Percentiles rank a stretch among this genome's conserved stretches.
Evolutionary conservation across 2,329 filamentous ascomycete species (phyloP).

Genomic region (Alternaria infectoria): DNA sequence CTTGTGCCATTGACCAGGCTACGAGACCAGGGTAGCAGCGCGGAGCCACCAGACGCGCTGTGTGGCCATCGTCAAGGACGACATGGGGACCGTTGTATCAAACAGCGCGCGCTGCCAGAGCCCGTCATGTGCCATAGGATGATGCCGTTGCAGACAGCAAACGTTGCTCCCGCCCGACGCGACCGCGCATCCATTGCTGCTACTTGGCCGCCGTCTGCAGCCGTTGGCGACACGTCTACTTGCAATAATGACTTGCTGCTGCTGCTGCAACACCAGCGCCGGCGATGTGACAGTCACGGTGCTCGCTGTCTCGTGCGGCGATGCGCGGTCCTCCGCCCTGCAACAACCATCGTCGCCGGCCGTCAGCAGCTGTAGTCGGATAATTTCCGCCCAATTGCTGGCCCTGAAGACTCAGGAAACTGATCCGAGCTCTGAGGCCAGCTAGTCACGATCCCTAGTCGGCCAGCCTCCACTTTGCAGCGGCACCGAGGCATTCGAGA

Average conservation of each 20-base stretch:
- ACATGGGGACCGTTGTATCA: slow-evolving; percentile 20
- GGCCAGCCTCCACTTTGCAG: slow-evolving; percentile 20
- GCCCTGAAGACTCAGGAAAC: slow-evolving; percentile 19
- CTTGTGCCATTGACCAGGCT: slow-evolving; percentile 35
- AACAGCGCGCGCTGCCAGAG: slow-evolving; percentile 14
- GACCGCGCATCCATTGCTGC: not conserved
- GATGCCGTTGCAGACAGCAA: slow-evolving; percentile 29
- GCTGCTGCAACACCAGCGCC: slow-evolving; percentile 4
- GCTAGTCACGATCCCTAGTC: slow-evolving; percentile 18
- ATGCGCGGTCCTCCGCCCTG: slow-evolving; percentile 29
- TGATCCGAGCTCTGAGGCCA: slow-evolving; percentile 24
- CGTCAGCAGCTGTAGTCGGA: slow-evolving; percentile 27
- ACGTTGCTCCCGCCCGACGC: slow-evolving; percentile 25
- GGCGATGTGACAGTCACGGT: slow-evolving; percentile 4
- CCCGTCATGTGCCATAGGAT: slow-evolving; percentile 7
- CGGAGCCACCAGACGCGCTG: slow-evolving; percentile 25
- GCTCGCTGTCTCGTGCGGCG: slow-evolving; percentile 20
- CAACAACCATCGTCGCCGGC: slow-evolving; percentile 10
- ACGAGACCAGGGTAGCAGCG: slow-evolving; percentile 22
- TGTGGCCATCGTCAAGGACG: slow-evolving; percentile 20
- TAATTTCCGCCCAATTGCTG: slow-evolving; percentile 34
- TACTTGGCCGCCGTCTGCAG: not conserved
- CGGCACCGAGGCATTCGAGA: slow-evolving; percentile 38
- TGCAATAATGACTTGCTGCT: not conserved
- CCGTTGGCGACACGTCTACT: slow-evolving; percentile 7